Conservation (phyloP, 176 grass and related monocot species). For the Hordeum vulgare region DNA sequence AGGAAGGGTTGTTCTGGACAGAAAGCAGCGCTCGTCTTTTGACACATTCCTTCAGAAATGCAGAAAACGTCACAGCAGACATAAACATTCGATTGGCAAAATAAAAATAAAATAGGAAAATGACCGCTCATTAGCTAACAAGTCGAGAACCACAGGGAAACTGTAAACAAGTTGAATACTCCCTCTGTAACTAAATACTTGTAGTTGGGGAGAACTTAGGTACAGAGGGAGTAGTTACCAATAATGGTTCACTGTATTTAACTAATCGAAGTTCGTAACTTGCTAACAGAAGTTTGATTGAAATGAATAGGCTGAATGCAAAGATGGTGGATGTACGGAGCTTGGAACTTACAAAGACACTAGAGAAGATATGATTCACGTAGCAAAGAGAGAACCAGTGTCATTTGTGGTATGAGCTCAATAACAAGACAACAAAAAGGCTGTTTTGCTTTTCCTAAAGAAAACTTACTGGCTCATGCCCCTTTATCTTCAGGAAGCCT, state of each 20-base stretch:
- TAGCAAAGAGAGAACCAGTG: not conserved
- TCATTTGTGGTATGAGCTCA: not conserved
- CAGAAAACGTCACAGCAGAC: conserved; percentile 10
- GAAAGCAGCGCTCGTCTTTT: conserved; percentile 69
- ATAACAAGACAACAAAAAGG: conserved; percentile 1
- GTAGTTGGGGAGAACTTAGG: too few species aligned
- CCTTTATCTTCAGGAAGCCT: conserved; percentile 92
- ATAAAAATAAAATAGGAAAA: not conserved
- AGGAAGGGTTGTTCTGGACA: conserved; percentile 54
- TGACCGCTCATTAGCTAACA: not conserved
- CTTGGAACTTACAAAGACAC: not conserved
- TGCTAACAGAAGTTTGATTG: not conserved
- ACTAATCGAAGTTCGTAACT: not conserved
- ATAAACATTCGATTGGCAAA: not conserved
- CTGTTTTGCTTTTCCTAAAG: not conserved
- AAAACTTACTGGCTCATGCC: conserved; percentile 80
- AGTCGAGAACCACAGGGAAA: not conserved
- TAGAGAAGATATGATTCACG: not conserved
- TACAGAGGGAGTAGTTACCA: too few species aligned
- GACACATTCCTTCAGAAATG: conserved; percentile 69
- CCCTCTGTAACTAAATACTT: too few species aligned
- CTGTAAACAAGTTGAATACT: not conserved
- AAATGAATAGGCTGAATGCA: not conserved
- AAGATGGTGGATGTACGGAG: not conserved
- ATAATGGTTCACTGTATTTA: not conserved